Evolutionary conservation across 23 red algal species (phyloP), one percentile per base, ranked within the genome.

Genomic region (Gracilariopsis chorda): DNA sequence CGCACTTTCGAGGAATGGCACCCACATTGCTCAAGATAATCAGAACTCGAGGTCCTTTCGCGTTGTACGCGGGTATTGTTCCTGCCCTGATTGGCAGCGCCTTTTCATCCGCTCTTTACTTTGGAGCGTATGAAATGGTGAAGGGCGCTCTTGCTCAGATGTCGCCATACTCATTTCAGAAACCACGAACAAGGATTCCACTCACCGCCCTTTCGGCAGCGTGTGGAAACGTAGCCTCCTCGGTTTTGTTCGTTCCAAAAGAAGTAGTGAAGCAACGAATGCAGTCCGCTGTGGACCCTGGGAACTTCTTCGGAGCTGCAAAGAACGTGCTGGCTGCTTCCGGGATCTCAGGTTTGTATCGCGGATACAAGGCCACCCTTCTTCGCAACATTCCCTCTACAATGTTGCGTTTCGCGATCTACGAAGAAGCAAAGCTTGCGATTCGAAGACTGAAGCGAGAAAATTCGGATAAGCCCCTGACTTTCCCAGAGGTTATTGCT

Each of bases 251-350:
- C 62, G 95, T 98, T 27, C 95, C 95, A n/a, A 98, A 98, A 68
- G 95, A 98, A 68, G 95, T 98, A 24, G 87, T 98, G 77, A 98
- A 98, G 79, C 95, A 98, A 64, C 90, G 95, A 0, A 84, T 98
- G 82, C 95, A 98, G 53, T 72, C 83, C 17, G 91, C 68, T 17
- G 72, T 80, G 39, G 52, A 80, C 21, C 49, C 51, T 30, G 53
- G 51, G 23, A 60, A 74, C 45, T 89, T 94, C 60, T 59, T 82
- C 17, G 45, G 67, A 21, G 95, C 84, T 10, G 93, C 83, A 16
- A 23, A 12, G 10, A 83, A 33, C 36, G 77, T 95, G 41, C 23
- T 82, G 5, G 68, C 51, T 24, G 83, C 34, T 3, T 81, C 52
- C 1, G 93, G 93, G 34, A 14, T 90, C 37, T 29, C 62, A 45